A percentile compares a stretch with the other conserved stretches of the same genome.
These are phyloP conservation scores for Bipolaris cookei DNA, from an alignment of 2,329 filamentous ascomycete genomes.

Conservation along the genomic window DNA sequence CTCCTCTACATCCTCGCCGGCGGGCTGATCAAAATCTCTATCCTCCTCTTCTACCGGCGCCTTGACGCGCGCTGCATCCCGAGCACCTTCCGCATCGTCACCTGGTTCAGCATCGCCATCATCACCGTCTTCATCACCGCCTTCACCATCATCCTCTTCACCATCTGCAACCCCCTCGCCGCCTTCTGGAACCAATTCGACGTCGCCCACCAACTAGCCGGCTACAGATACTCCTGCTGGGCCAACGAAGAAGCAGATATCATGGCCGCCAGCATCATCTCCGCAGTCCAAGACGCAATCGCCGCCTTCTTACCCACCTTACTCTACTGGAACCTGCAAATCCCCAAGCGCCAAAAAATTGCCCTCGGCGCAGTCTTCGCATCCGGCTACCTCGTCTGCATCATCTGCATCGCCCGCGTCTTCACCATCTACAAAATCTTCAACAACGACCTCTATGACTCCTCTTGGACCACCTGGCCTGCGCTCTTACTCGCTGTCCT, in stretches of 20 bases:
- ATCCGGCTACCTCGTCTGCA: slow-evolving; percentile 20
- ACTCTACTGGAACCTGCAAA: slow-evolving; percentile 30
- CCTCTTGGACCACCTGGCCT: slow-evolving; percentile 23
- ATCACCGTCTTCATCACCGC: slow-evolving; percentile 19
- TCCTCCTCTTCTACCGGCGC: slow-evolving; percentile 33
- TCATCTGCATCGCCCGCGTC: slow-evolving; percentile 15
- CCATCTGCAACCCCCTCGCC: slow-evolving; percentile 18
- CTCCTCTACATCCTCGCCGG: slow-evolving; percentile 19
- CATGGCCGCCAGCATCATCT: slow-evolving; percentile 19
- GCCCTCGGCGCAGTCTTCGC: slow-evolving; percentile 27
- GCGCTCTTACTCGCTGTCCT: slow-evolving; percentile 21
- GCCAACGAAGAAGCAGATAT: slow-evolving; percentile 26
- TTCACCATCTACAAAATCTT: slow-evolving; percentile 20
- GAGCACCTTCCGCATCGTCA: slow-evolving; percentile 16
- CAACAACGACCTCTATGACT: slow-evolving; percentile 23
- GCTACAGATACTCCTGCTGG: slow-evolving; percentile 21
- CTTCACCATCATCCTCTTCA: slow-evolving; percentile 19
- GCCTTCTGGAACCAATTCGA: slow-evolving; percentile 30
- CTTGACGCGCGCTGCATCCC: slow-evolving; percentile 21
- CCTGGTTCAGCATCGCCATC: slow-evolving; percentile 23
- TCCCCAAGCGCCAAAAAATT: slow-evolving; percentile 25
- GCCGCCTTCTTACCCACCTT: slow-evolving; percentile 23
- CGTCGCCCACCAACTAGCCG: slow-evolving; percentile 1
- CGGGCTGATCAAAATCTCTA: slow-evolving; percentile 33
- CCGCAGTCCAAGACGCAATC: slow-evolving; percentile 26